These are phyloP conservation scores for Curvularia sp. DNA, from an alignment of 2,329 filamentous ascomycete genomes.

Conservation along the genomic window DNA sequence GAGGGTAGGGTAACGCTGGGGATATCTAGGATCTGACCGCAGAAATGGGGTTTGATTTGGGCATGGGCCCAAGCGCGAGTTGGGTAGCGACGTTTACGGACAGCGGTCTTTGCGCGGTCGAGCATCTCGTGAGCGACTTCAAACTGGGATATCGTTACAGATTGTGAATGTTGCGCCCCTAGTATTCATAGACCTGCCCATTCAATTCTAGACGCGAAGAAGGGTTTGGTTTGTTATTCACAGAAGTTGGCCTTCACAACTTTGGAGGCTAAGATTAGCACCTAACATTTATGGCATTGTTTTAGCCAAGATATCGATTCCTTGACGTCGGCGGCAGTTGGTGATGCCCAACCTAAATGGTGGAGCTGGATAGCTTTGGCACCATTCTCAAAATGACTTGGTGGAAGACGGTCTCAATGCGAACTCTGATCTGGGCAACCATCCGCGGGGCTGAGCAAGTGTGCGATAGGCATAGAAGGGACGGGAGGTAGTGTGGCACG, in stretches of 20 bases:
- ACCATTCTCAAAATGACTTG: neutral
- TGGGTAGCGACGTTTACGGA: neutral
- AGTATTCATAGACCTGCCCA: neutral
- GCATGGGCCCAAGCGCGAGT: neutral
- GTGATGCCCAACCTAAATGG: slow-evolving; percentile 1
- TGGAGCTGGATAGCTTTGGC: neutral
- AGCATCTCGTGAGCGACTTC: neutral
- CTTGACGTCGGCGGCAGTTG: neutral
- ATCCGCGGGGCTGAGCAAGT: slow-evolving; percentile 11
- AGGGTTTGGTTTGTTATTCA: no score
- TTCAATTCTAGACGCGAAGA: neutral
- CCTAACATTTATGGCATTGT: neutral
- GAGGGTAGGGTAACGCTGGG: slow-evolving; percentile 2
- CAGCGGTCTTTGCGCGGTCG: neutral
- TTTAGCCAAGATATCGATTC: neutral
- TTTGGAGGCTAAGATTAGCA: neutral
- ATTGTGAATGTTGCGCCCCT: neutral
- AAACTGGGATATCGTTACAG: neutral
- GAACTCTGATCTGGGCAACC: neutral
- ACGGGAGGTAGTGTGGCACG: slow-evolving; percentile 11
- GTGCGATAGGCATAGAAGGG: neutral
- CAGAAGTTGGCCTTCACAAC: neutral
- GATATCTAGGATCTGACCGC: slow-evolving; percentile 1
- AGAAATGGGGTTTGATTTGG: neutral
- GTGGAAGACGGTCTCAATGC: neutral